A percentile compares a stretch with the other conserved stretches of the same genome.
phyloP scores from a whole-genome alignment of 2,329 filamentous ascomycete species.

The Fusarium citri region DNA sequence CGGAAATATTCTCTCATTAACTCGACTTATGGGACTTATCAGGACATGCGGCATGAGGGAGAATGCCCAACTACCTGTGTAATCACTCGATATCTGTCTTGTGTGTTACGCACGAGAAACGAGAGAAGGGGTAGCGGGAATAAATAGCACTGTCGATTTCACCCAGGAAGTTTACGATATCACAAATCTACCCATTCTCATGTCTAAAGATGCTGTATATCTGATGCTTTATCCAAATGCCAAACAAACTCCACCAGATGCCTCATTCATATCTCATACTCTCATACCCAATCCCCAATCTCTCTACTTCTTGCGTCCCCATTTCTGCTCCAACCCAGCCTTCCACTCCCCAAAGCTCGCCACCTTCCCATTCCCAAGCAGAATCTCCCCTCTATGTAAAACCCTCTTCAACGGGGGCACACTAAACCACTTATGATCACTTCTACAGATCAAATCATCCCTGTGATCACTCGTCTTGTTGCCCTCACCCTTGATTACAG shows the following conservation, averaged over 20 bases:
- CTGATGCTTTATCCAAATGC: constrained; percentile 1
- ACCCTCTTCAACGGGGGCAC: constrained; percentile 52
- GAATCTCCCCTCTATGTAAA: constrained; percentile 54
- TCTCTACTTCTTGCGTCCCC: constrained; percentile 32
- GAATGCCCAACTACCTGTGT: no score
- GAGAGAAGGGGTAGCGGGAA: neutral
- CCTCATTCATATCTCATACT: constrained; percentile 16
- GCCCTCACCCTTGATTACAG: constrained; percentile 47
- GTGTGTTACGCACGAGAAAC: neutral
- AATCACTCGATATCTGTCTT: neutral
- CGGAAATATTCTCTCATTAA: no score
- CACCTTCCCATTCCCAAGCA: constrained; percentile 49
- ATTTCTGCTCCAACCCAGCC: constrained; percentile 48
- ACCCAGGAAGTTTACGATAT: no score
- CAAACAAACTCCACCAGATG: constrained; percentile 16
- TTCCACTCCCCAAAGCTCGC: constrained; percentile 54
- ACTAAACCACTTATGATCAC: constrained; percentile 54
- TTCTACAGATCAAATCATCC: constrained; percentile 50
- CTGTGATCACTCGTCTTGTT: constrained; percentile 49
- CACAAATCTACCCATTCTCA: neutral
- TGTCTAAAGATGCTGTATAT: neutral
- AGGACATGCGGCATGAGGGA: neutral
- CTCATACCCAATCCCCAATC: neutral
- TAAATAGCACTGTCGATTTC: neutral
- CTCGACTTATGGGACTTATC: neutral